A percentile compares a stretch with the other conserved stretches of the same genome.
phyloP scores from a whole-genome alignment of 2,329 filamentous ascomycete genomes.

The Chalaropsis ovoidea region DNA sequence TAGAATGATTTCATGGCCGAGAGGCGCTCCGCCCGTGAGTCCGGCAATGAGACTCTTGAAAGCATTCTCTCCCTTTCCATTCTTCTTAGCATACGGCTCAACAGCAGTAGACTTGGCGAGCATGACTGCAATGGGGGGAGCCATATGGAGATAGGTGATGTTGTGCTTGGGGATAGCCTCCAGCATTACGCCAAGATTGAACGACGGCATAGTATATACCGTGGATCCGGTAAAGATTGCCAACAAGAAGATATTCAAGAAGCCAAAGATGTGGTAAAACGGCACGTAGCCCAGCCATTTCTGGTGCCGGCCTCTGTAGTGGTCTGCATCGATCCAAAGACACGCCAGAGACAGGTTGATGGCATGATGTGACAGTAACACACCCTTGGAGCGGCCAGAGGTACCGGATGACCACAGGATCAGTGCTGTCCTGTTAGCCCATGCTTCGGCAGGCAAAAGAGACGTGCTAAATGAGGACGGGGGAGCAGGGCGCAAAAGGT shows the following conservation, averaged over 20 bases:
- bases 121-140: slow-evolving; percentile 60
- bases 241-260: slow-evolving; percentile 48
- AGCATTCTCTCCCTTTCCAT: slow-evolving; percentile 39
- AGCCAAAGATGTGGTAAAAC: slow-evolving; percentile 57
- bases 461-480: background rate
- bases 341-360: slow-evolving; percentile 47
- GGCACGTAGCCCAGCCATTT: slow-evolving; percentile 55
- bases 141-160: slow-evolving; percentile 56
- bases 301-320: slow-evolving; percentile 33
- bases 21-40: slow-evolving; percentile 54
- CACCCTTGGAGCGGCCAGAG: slow-evolving; percentile 65
- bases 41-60: slow-evolving; percentile 47
- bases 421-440: slow-evolving; percentile 47
- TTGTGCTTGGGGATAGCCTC: slow-evolving; percentile 48
- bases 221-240: slow-evolving; percentile 44
- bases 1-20: slow-evolving; percentile 44
- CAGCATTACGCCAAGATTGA: slow-evolving; percentile 57
- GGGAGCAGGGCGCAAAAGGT: slow-evolving; percentile 37
- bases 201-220: slow-evolving; percentile 60
- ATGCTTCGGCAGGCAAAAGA: slow-evolving; percentile 18
- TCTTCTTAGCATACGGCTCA: slow-evolving; percentile 45
- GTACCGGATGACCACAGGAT: slow-evolving; percentile 48
- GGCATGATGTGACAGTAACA: slow-evolving; percentile 59
- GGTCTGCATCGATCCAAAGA: slow-evolving; percentile 42
- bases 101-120: slow-evolving; percentile 61